phyloP scores from a whole-genome alignment of 2,329 filamentous ascomycete genomes.

The Alternaria burnsii region DNA sequence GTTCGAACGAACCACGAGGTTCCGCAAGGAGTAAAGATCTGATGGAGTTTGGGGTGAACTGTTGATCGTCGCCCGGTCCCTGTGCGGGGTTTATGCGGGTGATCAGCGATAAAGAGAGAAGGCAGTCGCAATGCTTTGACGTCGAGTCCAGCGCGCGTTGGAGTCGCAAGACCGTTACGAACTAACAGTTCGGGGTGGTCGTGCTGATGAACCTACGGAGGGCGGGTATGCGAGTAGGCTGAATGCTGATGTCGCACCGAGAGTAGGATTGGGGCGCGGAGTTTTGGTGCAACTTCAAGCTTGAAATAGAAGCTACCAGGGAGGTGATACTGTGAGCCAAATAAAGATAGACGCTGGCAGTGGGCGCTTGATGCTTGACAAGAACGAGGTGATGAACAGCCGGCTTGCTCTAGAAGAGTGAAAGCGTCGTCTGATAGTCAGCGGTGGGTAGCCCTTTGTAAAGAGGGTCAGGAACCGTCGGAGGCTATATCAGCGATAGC shows the following conservation, averaged over 20 bases:
- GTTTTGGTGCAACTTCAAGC: constrained; percentile 44
- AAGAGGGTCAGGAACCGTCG: constrained; percentile 44
- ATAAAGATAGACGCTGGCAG: constrained; percentile 41
- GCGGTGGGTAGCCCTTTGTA: constrained; percentile 47
- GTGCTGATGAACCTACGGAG: constrained; percentile 37
- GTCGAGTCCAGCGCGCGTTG: constrained; percentile 32
- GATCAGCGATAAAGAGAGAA: constrained; percentile 38
- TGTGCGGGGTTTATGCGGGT: constrained; percentile 45
- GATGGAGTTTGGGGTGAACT: constrained; percentile 35
- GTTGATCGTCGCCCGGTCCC: constrained; percentile 39
- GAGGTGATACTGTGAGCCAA: constrained; percentile 38
- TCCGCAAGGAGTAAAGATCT: constrained; percentile 32
- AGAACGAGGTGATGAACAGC: constrained; percentile 36
- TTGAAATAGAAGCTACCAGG: constrained; percentile 47
- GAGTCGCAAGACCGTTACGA: constrained; percentile 38
- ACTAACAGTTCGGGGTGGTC: constrained; percentile 29
- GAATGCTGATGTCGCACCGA: constrained; percentile 47
- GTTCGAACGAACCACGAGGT: neutral
- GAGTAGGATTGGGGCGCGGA: constrained; percentile 45
- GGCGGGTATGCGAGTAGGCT: constrained; percentile 46
- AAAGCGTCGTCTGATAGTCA: constrained; percentile 35
- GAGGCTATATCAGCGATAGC: constrained; percentile 51
- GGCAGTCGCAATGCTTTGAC: constrained; percentile 36
- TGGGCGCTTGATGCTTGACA: constrained; percentile 27
- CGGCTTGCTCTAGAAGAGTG: constrained; percentile 41